Conservation (phyloP, 2,329 filamentous ascomycete genomes). For the Torrubiellomyces zombiae region DNA sequence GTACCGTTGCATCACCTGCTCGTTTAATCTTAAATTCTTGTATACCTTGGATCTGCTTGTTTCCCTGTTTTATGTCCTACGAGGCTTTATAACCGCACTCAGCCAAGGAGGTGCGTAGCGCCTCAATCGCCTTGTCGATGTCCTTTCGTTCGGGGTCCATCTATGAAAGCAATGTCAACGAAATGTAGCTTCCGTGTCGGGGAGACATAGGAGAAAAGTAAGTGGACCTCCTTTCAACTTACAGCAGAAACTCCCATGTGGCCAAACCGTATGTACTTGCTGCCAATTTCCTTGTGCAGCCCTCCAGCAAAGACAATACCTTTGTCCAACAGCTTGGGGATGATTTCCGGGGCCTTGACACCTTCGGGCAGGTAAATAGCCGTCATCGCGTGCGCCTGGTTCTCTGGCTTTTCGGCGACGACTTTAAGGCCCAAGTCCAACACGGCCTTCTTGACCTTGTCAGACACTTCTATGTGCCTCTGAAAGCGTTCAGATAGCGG, state of each 20-base stretch:
- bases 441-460: constrained; percentile 74
- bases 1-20: too few relatives aligned
- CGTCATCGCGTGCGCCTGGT: constrained; percentile 96
- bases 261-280: constrained; percentile 87
- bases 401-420: constrained; percentile 66
- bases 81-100: constrained; percentile 52
- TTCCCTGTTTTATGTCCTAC: constrained; percentile 4
- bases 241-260: constrained; percentile 93
- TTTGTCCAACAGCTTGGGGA: constrained; percentile 71
- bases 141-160: constrained; percentile 65
- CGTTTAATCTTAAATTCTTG: too few relatives aligned
- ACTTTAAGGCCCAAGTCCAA: constrained; percentile 71
- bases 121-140: constrained; percentile 68
- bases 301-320: constrained; percentile 91
- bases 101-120: constrained; percentile 54
- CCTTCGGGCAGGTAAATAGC: constrained; percentile 87
- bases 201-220: not conserved
- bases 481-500: constrained; percentile 73
- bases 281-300: constrained; percentile 86
- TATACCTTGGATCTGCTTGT: too few relatives aligned
- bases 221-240: constrained; percentile 17
- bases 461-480: constrained; percentile 60
- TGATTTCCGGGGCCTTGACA: constrained; percentile 62
- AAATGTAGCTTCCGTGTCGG: not conserved
- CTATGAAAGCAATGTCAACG: constrained; percentile 13